Conservation (phyloP, 768 basidiomycete genomes). For the Coprinopsis marcescibilis region DNA sequence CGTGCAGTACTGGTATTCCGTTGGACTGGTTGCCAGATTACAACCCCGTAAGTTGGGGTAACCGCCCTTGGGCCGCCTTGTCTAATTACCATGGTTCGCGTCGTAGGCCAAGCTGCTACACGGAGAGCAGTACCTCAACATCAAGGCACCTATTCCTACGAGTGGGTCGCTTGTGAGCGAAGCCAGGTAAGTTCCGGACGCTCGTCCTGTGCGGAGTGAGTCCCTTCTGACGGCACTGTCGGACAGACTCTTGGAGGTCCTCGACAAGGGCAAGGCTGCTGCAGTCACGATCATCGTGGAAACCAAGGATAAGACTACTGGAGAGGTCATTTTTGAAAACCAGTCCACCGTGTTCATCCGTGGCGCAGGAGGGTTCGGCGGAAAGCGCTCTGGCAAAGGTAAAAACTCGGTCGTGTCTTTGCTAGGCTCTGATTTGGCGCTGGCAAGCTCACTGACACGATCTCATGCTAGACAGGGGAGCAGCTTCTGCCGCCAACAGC, state of each 20-base stretch:
- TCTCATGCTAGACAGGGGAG: conserved; percentile 66
- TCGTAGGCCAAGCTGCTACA: conserved; percentile 89
- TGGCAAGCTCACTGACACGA: background rate
- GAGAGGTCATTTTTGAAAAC: conserved; percentile 84
- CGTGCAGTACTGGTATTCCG: conserved; percentile 56
- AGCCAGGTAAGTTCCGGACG: conserved; percentile 44
- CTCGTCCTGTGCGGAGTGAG: conserved; percentile 4
- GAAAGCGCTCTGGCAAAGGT: conserved; percentile 82
- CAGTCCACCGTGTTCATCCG: conserved; percentile 90
- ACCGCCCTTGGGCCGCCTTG: background rate
- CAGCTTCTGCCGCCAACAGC: conserved; percentile 76
- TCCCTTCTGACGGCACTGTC: background rate
- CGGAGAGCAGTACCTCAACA: conserved; percentile 91
- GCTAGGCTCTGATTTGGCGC: background rate
- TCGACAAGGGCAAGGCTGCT: conserved; percentile 92
- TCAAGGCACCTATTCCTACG: conserved; percentile 83
- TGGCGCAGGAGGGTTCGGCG: conserved; percentile 94
- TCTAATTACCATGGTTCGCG: background rate
- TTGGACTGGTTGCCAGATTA: conserved; percentile 92
- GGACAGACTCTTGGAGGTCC: conserved; percentile 64
- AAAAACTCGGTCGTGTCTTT: conserved; percentile 1
- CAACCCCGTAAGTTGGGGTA: conserved; percentile 58
- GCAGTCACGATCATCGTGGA: conserved; percentile 75
- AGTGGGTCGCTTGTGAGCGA: conserved; percentile 73
- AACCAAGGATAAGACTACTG: conserved; percentile 75